Evolutionary conservation across 2,329 filamentous ascomycete species (phyloP), one percentile per base, ranked within the genome.

Genomic region (Arachnopeziza araneosa): DNA sequence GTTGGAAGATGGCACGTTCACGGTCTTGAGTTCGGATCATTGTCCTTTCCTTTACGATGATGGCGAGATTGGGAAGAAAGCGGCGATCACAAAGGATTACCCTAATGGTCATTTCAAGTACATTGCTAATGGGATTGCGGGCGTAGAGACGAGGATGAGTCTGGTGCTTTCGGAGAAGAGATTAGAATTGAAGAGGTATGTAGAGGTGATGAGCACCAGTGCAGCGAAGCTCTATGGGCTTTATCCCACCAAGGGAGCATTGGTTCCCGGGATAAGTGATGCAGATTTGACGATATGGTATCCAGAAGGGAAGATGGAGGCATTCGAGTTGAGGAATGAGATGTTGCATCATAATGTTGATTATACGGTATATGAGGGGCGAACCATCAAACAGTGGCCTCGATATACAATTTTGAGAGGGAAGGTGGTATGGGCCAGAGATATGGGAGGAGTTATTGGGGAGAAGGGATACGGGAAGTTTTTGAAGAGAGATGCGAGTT

Each of bases 361-460:
- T 66, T 85, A 87, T 66, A 85, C 83, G 9, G 83, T 84, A 0
- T 87, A 81, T 65, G 83, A 87, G 68, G 83, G 83, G 0, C 76
- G 75, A 54, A 73, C 67, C n/a, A 67, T 87, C 50, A 76, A 75
- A 26, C 83, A 87, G 60, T 87, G 84, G 84, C 84, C 84, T 12
- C 75, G 84, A 22, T 86, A 81, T 67, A 86, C 83, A 0, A 75
- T 87, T 8, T 64, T 88, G 50, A 72, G 84, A 58, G 84, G 84
- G 0, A 72, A 80, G 62, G 76, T 87, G 0, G 79, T 85, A 1
- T 87, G 80, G 82, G 80, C 83, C 63, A 75, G 76, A 48, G 80
- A 82, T 17, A 72, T 75, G n/a, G 80, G 75, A 1, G 82, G 82
- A 0, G 52, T 82, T 49, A 65, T 81, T 10, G 80, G 79, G 1